A percentile compares a stretch with the other conserved stretches of the same genome.
Evolutionary conservation across 1,139 yeast species (phyloP).

Genomic region (Trichomonascaceae sp.): DNA sequence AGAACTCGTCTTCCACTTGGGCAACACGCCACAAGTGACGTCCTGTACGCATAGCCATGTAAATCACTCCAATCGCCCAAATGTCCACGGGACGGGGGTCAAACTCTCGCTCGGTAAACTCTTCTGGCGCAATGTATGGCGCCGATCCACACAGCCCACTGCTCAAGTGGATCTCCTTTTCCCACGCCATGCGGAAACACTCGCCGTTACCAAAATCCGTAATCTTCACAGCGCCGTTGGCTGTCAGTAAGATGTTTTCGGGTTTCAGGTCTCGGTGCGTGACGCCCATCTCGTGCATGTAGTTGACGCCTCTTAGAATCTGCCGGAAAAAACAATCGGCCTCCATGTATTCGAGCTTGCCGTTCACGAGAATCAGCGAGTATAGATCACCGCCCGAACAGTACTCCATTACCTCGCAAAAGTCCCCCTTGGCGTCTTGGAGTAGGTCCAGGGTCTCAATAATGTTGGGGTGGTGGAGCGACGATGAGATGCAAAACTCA

Average conservation of each 20-base stretch:
- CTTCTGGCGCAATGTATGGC: slow-evolving; percentile 95
- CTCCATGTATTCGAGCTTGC: slow-evolving; percentile 60
- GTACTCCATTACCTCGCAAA: slow-evolving; percentile 51
- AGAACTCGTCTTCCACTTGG: slow-evolving; percentile 62
- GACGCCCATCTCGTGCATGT: slow-evolving; percentile 95
- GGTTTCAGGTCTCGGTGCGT: slow-evolving; percentile 91
- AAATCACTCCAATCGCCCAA: slow-evolving; percentile 96
- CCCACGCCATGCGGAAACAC: slow-evolving; percentile 96
- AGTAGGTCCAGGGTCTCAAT: slow-evolving; percentile 73
- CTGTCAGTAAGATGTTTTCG: slow-evolving; percentile 70
- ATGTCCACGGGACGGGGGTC: slow-evolving; percentile 87
- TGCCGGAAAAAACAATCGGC: slow-evolving; percentile 95
- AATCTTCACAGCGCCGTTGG: slow-evolving; percentile 66
- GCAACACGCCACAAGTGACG: slow-evolving; percentile 86
- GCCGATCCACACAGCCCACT: slow-evolving; percentile 82
- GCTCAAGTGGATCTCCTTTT: slow-evolving; percentile 63
- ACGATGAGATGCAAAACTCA: slow-evolving; percentile 73
- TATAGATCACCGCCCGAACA: slow-evolving; percentile 32
- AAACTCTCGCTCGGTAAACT: slow-evolving; percentile 55
- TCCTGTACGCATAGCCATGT: slow-evolving; percentile 97
- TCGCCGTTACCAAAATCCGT: slow-evolving; percentile 94
- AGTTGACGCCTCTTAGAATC: slow-evolving; percentile 73
- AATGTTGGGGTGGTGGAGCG: slow-evolving; percentile 64
- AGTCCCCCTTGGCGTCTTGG: slow-evolving; percentile 82
- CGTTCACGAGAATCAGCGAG: slow-evolving; percentile 44